Conservation (phyloP, 306 rosid genomes). For the Quercus cerris region DNA sequence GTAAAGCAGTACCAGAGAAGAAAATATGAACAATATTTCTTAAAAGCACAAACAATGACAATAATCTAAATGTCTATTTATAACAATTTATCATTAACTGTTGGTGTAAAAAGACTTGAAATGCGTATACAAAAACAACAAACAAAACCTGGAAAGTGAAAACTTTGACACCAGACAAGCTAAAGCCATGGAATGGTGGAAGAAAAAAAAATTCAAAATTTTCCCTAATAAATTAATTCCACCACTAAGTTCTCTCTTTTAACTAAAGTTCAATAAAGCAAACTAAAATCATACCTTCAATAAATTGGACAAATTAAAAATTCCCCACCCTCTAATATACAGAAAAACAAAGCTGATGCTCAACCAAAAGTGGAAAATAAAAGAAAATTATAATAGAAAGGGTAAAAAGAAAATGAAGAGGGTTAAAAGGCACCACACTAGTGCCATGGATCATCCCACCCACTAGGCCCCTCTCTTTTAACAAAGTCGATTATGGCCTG, state of each 20-base stretch:
- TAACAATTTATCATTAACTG: background rate
- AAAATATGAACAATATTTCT: background rate
- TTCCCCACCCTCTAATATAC: background rate
- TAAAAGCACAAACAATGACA: background rate
- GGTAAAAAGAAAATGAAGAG: background rate
- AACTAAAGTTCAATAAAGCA: background rate
- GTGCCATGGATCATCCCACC: slow-evolving; percentile 99
- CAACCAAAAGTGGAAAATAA: slow-evolving; percentile 1
- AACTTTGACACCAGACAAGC: background rate
- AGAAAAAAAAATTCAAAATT: background rate
- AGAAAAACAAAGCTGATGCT: slow-evolving; percentile 3
- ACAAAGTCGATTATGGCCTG: slow-evolving; percentile 74
- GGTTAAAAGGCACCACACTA: slow-evolving; percentile 22
- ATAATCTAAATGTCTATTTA: background rate
- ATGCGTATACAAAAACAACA: background rate
- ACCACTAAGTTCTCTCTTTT: background rate
- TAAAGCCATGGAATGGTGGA: background rate
- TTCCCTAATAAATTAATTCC: background rate
- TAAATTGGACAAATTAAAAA: background rate
- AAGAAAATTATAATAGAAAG: slow-evolving; percentile 2
- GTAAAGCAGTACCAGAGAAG: background rate
- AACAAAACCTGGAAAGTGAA: background rate
- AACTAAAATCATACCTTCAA: background rate
- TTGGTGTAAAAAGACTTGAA: background rate
- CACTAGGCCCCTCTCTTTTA: slow-evolving; percentile 87